A percentile compares a stretch with the other conserved stretches of the same genome.
Conservation (phyloP, 2,329 filamentous ascomycete species). For the Capronia coronata region DNA sequence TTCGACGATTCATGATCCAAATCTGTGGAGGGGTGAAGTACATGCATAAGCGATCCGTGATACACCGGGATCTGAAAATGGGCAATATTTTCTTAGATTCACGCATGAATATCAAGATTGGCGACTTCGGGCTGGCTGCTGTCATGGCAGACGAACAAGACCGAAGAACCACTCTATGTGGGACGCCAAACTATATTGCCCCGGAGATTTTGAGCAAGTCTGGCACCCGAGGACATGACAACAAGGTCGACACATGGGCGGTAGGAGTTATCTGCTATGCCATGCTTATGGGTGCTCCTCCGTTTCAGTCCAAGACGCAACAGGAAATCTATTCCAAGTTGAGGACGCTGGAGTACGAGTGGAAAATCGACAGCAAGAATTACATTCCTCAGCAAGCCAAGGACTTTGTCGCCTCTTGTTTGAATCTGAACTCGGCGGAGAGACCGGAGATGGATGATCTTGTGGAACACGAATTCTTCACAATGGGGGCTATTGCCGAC, state of each 20-base stretch:
- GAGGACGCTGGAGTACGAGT: slow-evolving; percentile 43
- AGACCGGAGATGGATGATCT: slow-evolving; percentile 46
- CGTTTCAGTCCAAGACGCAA: slow-evolving; percentile 72
- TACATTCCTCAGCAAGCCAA: slow-evolving; percentile 47
- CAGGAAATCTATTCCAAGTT: slow-evolving; percentile 49
- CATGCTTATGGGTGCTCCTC: slow-evolving; percentile 91
- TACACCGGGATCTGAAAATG: slow-evolving; percentile 95
- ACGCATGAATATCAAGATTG: slow-evolving; percentile 96
- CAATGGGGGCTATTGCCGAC: slow-evolving; percentile 45
- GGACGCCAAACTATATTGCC: slow-evolving; percentile 96
- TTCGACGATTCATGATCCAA: slow-evolving; percentile 87
- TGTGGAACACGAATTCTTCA: slow-evolving; percentile 46
- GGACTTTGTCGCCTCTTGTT: slow-evolving; percentile 42
- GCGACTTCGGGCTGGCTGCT: slow-evolving; percentile 92
- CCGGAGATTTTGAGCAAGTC: slow-evolving; percentile 93
- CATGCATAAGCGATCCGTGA: slow-evolving; percentile 90
- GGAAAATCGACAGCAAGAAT: slow-evolving; percentile 44
- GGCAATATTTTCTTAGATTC: slow-evolving; percentile 94
- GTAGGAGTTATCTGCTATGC: slow-evolving; percentile 95
- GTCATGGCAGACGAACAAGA: slow-evolving; percentile 87
- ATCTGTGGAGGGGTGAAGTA: slow-evolving; percentile 97
- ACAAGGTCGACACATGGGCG: slow-evolving; percentile 98
- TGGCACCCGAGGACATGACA: slow-evolving; percentile 71
- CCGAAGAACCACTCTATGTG: slow-evolving; percentile 88
- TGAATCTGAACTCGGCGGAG: slow-evolving; percentile 44